Evolutionary conservation across 495 filamentous ascomycete species (phyloP).

Genomic region (Neurospora cerealis): DNA sequence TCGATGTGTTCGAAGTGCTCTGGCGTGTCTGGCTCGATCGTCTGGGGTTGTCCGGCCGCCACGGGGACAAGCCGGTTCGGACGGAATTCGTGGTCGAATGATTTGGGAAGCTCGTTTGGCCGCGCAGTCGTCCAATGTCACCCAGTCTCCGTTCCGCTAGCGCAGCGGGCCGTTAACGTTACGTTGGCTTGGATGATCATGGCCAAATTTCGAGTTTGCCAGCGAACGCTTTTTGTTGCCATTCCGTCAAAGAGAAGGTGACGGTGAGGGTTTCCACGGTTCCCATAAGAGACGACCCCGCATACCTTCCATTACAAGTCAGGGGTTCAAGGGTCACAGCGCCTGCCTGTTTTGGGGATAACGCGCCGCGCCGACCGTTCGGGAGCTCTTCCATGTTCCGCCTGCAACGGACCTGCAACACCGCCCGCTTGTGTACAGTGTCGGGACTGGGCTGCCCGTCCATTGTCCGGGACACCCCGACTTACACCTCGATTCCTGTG

Average conservation of each 20-base stretch:
- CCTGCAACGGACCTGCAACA: not conserved
- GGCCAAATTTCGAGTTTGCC: not conserved
- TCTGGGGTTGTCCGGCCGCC: not conserved
- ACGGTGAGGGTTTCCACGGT: not conserved
- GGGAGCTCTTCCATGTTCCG: not conserved
- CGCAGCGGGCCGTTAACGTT: not conserved
- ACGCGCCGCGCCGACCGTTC: constrained; percentile 3
- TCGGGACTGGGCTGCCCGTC: not conserved
- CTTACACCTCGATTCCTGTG: not conserved
- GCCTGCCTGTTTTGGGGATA: constrained; percentile 1
- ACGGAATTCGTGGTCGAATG: not conserved
- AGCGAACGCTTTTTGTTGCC: not conserved
- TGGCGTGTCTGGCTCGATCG: not conserved
- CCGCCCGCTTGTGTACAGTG: not conserved
- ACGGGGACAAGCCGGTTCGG: not conserved
- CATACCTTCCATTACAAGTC: not conserved
- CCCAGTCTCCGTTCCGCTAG: not conserved
- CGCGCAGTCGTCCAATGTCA: not conserved
- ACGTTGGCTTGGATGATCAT: not conserved
- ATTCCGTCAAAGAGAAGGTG: not conserved
- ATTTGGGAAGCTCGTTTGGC: not conserved
- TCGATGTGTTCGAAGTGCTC: not conserved
- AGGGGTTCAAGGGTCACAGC: not conserved
- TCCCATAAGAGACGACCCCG: not conserved
- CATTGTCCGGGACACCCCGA: not conserved